Evolutionary conservation across 768 basidiomycete genomes (phyloP).

Genomic region (Calocera cornea): DNA sequence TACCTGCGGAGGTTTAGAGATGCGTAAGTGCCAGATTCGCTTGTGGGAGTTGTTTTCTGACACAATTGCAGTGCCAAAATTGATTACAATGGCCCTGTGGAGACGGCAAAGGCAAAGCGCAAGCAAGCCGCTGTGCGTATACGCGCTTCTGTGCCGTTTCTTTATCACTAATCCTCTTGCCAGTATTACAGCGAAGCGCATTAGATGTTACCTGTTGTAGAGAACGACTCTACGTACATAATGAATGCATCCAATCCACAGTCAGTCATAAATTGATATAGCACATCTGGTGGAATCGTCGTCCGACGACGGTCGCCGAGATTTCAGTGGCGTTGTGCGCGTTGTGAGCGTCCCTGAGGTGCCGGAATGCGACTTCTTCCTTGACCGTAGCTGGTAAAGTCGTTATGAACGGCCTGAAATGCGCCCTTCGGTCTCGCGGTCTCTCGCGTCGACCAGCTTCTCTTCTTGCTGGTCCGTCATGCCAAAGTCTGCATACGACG

Average conservation of each 20-base stretch:
- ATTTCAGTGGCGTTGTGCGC: too few relatives aligned
- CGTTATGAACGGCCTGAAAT: not conserved
- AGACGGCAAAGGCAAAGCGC: constrained; percentile 23
- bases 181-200: not conserved
- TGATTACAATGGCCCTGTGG: constrained; percentile 23
- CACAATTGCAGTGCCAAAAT: not conserved
- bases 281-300: too few relatives aligned
- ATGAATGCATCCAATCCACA: not conserved
- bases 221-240: not conserved
- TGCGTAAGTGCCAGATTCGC: constrained; percentile 49
- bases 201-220: not conserved
- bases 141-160: not conserved
- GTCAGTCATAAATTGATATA: too few relatives aligned
- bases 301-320: too few relatives aligned
- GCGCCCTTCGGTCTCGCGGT: not conserved
- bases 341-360: too few relatives aligned
- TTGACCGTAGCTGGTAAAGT: too few relatives aligned
- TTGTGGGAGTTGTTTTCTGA: not conserved
- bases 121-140: not conserved
- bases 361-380: too few relatives aligned
- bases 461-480: not conserved
- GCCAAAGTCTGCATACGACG: not conserved
- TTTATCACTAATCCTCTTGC: not conserved
- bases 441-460: not conserved
- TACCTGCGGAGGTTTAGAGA: constrained; percentile 82